A percentile compares a stretch with the other conserved stretches of the same genome.
phyloP scores from a whole-genome alignment of 192 early-diverging fungal species.

The Coemansia sp. region DNA sequence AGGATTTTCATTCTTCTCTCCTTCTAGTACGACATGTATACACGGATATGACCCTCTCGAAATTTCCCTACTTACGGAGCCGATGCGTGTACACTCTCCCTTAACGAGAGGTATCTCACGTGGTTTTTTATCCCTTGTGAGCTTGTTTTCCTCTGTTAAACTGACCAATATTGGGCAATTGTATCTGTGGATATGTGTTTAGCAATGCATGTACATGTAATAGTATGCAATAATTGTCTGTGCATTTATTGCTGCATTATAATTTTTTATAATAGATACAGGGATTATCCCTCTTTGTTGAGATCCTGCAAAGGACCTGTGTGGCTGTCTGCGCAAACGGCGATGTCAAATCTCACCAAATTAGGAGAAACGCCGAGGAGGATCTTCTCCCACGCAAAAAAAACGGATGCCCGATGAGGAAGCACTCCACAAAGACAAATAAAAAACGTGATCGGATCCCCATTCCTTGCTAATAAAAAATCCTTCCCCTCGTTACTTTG shows the following conservation, averaged over 20 bases:
- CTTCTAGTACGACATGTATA: background rate
- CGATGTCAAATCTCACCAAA: background rate
- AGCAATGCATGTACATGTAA: background rate
- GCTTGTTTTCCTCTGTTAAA: background rate
- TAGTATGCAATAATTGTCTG: background rate
- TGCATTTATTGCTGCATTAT: background rate
- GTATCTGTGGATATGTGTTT: background rate
- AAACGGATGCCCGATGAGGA: background rate
- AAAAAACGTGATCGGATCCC: slow-evolving; percentile 6
- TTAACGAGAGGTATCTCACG: background rate
- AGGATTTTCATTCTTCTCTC: background rate
- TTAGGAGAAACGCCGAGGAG: background rate
- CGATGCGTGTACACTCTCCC: background rate
- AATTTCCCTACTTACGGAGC: background rate
- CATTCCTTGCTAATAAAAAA: background rate
- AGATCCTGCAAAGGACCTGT: background rate
- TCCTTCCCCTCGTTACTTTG: background rate
- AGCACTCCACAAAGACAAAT: background rate
- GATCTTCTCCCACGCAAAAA: background rate
- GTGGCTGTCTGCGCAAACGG: background rate
- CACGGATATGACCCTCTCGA: background rate
- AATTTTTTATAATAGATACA: background rate
- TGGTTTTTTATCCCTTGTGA: background rate
- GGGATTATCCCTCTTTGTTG: background rate
- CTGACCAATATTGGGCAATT: background rate